A percentile compares a stretch with the other conserved stretches of the same genome.
Evolutionary conservation across 225 moss, liverwort and hornwort species (phyloP).

Genomic region (Ulota crispa): DNA sequence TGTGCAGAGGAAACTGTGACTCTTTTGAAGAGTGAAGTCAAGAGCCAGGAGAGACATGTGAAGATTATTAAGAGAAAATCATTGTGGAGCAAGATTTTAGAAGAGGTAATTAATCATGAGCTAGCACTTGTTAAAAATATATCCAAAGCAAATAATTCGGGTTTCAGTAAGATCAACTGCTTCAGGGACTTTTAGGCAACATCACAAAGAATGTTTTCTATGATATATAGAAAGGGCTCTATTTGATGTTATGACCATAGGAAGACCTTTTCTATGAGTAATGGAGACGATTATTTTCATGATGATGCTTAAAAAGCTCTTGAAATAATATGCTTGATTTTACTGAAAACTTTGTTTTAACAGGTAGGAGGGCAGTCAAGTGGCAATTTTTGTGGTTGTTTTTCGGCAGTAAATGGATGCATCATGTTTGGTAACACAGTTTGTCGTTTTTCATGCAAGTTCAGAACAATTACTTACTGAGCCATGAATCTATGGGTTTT

Average conservation of each 20-base stretch:
- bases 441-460: conserved; percentile 19
- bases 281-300: background rate
- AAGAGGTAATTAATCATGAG: conserved; percentile 52
- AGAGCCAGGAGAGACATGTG: conserved; percentile 69
- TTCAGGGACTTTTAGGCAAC: background rate
- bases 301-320: background rate
- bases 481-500: conserved; percentile 17
- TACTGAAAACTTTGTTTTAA: background rate
- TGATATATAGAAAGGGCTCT: background rate
- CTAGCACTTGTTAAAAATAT: background rate
- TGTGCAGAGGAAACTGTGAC: conserved; percentile 58
- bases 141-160: background rate
- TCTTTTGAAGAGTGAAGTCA: conserved; percentile 66
- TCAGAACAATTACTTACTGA: conserved; percentile 1
- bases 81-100: conserved; percentile 67
- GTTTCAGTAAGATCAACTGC: background rate
- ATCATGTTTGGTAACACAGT: background rate
- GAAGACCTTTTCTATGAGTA: background rate
- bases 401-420: background rate
- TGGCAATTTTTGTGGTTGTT: background rate
- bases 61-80: conserved; percentile 68
- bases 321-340: background rate
- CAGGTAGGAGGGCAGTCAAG: background rate
- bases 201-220: background rate
- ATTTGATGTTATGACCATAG: background rate